phyloP scores from a whole-genome alignment of 345 rosid genomes.

The Syzygium oleosum region DNA sequence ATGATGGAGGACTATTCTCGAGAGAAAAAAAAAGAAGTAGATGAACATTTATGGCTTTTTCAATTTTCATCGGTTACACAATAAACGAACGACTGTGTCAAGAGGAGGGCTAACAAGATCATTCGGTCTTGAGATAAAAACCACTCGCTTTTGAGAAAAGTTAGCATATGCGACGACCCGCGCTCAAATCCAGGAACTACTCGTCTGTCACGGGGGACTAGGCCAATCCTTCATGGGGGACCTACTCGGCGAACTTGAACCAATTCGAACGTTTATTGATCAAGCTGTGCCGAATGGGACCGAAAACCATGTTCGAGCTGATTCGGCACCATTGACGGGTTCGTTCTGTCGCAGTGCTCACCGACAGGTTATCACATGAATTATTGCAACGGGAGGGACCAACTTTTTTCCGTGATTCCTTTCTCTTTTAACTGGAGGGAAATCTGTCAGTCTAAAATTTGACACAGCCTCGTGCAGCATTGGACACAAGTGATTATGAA shows the following conservation, averaged over 20 bases:
- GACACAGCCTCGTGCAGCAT: background rate
- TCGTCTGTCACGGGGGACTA: background rate
- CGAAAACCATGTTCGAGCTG: background rate
- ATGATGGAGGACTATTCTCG: background rate
- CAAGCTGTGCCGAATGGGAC: background rate
- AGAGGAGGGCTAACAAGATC: background rate
- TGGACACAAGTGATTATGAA: background rate
- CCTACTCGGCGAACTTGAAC: background rate
- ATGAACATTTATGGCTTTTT: background rate
- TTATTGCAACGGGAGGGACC: background rate
- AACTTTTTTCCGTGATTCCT: background rate
- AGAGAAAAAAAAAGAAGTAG: background rate
- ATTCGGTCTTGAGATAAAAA: background rate
- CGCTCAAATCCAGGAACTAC: background rate
- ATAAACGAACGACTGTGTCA: background rate
- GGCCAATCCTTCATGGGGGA: background rate
- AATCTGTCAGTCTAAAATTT: background rate
- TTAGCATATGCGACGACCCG: background rate
- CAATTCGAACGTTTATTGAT: background rate
- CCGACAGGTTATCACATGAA: background rate
- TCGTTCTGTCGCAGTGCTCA: background rate
- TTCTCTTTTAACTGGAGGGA: background rate
- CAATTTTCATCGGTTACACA: background rate
- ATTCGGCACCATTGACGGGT: background rate
- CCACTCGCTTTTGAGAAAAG: background rate